Percentiles rank a stretch among this genome's conserved stretches.
Evolutionary conservation across 257 asterid genomes (phyloP).

Genomic region (Nicotiana sylvestris): DNA sequence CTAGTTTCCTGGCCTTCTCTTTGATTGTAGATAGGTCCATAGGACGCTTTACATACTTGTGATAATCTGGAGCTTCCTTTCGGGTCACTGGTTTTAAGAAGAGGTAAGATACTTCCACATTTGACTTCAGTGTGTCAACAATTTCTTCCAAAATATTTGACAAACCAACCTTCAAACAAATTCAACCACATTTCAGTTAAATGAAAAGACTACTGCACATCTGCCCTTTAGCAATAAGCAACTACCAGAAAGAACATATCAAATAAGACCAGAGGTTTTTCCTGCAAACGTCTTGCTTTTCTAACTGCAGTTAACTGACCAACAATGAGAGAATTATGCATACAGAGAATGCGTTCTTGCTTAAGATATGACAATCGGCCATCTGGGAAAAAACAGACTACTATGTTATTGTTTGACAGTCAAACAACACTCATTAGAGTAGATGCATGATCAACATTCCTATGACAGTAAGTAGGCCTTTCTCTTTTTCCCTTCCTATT

Average conservation of each 20-base stretch:
- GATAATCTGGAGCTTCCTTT: constrained; percentile 95
- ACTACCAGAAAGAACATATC: not conserved
- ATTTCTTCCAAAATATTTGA: constrained; percentile 70
- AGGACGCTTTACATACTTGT: constrained; percentile 48
- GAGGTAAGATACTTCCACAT: constrained; percentile 63
- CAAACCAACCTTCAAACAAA: constrained; percentile 65
- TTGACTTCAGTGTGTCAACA: constrained; percentile 61
- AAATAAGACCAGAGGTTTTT: constrained; percentile 1
- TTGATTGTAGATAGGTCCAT: constrained; percentile 90
- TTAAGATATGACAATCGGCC: not conserved
- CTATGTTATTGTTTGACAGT: not conserved
- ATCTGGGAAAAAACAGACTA: not conserved
- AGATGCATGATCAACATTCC: not conserved
- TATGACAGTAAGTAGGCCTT: not conserved
- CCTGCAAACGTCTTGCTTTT: not conserved
- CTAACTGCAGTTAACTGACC: not conserved
- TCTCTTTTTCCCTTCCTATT: not conserved
- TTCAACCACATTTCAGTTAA: constrained; percentile 13
- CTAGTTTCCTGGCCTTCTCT: constrained; percentile 68
- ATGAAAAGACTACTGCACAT: not conserved
- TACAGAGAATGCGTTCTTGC: not conserved
- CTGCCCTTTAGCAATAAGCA: not conserved
- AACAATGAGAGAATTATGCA: not conserved
- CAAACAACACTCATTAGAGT: not conserved
- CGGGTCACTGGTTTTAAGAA: constrained; percentile 84